Evolutionary conservation across 2,329 filamentous ascomycete species (phyloP).

Genomic region (Aspergillus ruber): DNA sequence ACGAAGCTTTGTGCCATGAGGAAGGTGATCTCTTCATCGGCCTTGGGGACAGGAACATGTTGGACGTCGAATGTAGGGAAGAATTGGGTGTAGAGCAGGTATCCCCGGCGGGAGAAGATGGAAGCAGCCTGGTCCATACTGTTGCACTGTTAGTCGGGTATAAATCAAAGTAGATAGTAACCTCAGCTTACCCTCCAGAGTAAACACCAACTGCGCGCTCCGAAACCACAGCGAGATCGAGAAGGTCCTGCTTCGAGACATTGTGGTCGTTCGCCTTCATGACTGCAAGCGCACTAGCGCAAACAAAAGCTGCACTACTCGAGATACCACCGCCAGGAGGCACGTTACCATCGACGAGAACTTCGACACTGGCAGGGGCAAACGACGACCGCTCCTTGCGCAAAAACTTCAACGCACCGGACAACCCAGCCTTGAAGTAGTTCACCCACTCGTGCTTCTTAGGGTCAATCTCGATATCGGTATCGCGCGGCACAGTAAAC

Average conservation of each 20-base stretch:
- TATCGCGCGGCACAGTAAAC: slow-evolving; percentile 61
- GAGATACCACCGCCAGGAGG: slow-evolving; percentile 87
- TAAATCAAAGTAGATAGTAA: not conserved
- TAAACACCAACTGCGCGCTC: slow-evolving; percentile 94
- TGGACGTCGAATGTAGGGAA: slow-evolving; percentile 68
- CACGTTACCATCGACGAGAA: slow-evolving; percentile 85
- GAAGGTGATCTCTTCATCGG: slow-evolving; percentile 78
- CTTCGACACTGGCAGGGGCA: slow-evolving; percentile 69
- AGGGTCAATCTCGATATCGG: slow-evolving; percentile 72
- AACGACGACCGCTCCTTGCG: slow-evolving; percentile 59
- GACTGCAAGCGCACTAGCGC: slow-evolving; percentile 79
- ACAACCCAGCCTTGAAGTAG: slow-evolving; percentile 91
- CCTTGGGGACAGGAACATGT: slow-evolving; percentile 74
- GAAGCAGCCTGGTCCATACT: slow-evolving; percentile 98
- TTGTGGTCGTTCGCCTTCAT: slow-evolving; percentile 76
- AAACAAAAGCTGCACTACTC: slow-evolving; percentile 90
- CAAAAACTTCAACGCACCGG: slow-evolving; percentile 73
- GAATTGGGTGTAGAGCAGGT: slow-evolving; percentile 86
- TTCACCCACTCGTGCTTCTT: slow-evolving; percentile 91
- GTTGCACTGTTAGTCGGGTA: slow-evolving; percentile 18
- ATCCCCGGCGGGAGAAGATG: slow-evolving; percentile 80
- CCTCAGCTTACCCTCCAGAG: slow-evolving; percentile 67
- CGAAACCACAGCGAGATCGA: slow-evolving; percentile 88
- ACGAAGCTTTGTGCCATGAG: slow-evolving; percentile 93
- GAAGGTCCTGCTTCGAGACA: slow-evolving; percentile 85